Percentiles rank a stretch among this genome's conserved stretches.
phyloP scores from a whole-genome alignment of 1,284 basidiomycete genomes.

The Trichosporon sp. region DNA sequence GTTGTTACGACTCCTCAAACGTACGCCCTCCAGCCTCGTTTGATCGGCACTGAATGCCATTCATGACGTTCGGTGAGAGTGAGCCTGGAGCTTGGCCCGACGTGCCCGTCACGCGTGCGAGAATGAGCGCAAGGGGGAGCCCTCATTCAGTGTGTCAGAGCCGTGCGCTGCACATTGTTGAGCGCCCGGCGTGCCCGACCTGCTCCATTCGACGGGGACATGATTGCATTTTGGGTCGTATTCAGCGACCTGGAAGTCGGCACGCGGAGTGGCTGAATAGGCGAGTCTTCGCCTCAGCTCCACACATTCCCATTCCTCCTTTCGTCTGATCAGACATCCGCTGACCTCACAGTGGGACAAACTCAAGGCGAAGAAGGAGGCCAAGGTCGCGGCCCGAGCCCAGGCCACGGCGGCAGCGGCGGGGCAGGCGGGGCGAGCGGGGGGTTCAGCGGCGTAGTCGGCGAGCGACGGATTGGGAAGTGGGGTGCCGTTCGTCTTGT shows the following conservation, averaged over 20 bases:
- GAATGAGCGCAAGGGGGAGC: neutral
- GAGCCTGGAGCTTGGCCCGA: neutral
- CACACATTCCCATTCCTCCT: neutral
- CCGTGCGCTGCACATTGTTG: neutral
- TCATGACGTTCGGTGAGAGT: neutral
- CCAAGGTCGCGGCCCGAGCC: slow-evolving; percentile 53
- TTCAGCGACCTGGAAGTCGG: neutral
- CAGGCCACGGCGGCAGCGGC: neutral
- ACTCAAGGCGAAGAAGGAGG: slow-evolving; percentile 80
- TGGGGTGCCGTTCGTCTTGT: neutral
- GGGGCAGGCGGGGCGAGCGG: neutral
- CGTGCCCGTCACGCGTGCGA: neutral
- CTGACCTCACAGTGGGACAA: slow-evolving; percentile 65
- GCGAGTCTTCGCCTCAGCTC: neutral
- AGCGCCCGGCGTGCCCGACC: neutral
- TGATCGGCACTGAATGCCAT: neutral
- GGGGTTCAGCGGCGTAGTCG: neutral
- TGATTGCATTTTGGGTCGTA: neutral
- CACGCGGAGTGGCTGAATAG: neutral
- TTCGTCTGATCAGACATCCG: slow-evolving; percentile 29
- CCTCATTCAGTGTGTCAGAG: neutral
- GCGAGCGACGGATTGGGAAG: neutral
- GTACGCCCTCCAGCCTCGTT: neutral
- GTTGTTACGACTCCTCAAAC: slow-evolving; percentile 12
- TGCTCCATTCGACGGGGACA: neutral